Evolutionary conservation across 805 yeast species (phyloP).

Genomic region (Cyberlindnera sargentensis): DNA sequence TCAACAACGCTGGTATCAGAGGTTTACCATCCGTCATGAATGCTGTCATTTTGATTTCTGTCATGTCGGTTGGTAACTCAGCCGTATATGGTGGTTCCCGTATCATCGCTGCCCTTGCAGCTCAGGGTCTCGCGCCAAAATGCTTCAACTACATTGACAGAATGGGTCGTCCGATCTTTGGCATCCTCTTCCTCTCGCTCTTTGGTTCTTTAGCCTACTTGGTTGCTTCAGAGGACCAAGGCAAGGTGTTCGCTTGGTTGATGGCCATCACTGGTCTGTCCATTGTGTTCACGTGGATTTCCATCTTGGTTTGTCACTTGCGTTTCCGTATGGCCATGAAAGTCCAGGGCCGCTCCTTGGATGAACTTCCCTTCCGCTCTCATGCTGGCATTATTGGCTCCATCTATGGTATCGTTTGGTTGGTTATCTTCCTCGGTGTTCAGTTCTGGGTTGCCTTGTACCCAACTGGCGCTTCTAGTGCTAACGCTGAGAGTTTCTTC

Average conservation of each 20-base stretch:
- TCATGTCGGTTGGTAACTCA: slow-evolving; percentile 43
- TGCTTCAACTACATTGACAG: slow-evolving; percentile 38
- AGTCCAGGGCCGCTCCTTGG: slow-evolving; percentile 33
- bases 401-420: slow-evolving; percentile 29
- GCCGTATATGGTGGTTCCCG: slow-evolving; percentile 53
- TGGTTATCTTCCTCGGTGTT: slow-evolving; percentile 31
- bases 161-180: slow-evolving; percentile 43
- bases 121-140: slow-evolving; percentile 39
- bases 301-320: slow-evolving; percentile 36
- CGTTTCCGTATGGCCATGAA: slow-evolving; percentile 40
- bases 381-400: slow-evolving; percentile 39
- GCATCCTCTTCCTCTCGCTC: slow-evolving; percentile 32
- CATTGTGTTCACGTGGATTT: slow-evolving; percentile 42
- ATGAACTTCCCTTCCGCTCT: slow-evolving; percentile 36
- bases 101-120: slow-evolving; percentile 40
- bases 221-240: slow-evolving; percentile 35
- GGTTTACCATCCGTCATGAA: slow-evolving; percentile 35
- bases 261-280: slow-evolving; percentile 43
- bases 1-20: slow-evolving; percentile 29
- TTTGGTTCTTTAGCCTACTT: slow-evolving; percentile 39
- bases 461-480: slow-evolving; percentile 31
- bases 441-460: slow-evolving; percentile 44
- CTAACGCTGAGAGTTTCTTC: slow-evolving; percentile 32
- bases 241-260: slow-evolving; percentile 40
- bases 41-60: slow-evolving; percentile 33